Percentiles rank a stretch among this genome's conserved stretches.
phyloP scores from a whole-genome alignment of 225 moss, liverwort and hornwort genomes.

The Climacium dendroides region DNA sequence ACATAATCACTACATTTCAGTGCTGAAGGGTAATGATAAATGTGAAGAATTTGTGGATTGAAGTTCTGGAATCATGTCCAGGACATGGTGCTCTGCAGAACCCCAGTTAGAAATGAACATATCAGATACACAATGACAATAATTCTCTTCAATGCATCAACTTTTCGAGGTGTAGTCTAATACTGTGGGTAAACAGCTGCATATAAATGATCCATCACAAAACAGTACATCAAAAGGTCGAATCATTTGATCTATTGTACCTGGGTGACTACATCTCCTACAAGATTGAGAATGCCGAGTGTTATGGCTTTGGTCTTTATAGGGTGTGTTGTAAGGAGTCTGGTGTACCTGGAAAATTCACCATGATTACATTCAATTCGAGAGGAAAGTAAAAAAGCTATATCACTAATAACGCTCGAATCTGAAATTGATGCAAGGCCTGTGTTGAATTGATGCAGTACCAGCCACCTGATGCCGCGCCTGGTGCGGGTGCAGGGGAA shows the following conservation, averaged over 20 bases:
- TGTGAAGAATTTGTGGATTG: not conserved
- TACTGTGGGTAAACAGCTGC: too few relatives aligned
- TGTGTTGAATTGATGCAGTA: not conserved
- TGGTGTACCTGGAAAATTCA: slow-evolving; percentile 4
- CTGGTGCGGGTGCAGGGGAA: not conserved
- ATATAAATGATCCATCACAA: not conserved
- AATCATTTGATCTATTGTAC: not conserved
- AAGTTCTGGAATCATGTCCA: not conserved
- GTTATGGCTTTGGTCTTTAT: slow-evolving; percentile 23
- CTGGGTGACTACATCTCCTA: slow-evolving; percentile 31
- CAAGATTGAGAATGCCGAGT: slow-evolving; percentile 7
- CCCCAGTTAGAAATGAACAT: not conserved
- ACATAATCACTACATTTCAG: not conserved
- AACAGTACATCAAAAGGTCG: not conserved
- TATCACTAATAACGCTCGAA: not conserved
- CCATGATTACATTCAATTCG: not conserved
- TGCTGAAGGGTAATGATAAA: not conserved
- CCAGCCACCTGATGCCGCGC: not conserved
- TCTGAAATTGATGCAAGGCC: not conserved
- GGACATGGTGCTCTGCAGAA: not conserved
- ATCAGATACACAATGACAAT: not conserved
- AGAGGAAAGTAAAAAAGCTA: not conserved
- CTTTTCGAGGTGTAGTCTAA: not conserved
- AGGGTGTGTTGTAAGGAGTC: slow-evolving; percentile 3
- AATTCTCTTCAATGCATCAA: not conserved